Percentiles rank a stretch among this genome's conserved stretches.
These are phyloP conservation scores for Plasmodium billcollinsi DNA, from an alignment of 169 alveolate genomes.

Conservation along the genomic window DNA sequence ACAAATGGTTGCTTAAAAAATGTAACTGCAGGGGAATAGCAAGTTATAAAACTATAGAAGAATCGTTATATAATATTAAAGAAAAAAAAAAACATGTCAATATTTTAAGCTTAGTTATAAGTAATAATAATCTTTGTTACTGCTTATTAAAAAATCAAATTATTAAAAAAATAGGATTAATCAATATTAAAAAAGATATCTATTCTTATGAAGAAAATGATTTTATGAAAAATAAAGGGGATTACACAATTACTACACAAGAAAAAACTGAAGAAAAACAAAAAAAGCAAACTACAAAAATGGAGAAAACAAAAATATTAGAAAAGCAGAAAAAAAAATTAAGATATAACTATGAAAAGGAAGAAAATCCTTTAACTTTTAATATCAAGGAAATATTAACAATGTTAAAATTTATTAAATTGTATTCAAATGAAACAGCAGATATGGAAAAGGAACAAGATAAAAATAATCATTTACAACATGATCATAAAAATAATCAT, in stretches of 20 bases:
- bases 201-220: slow-evolving; percentile 34
- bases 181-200: slow-evolving; percentile 63
- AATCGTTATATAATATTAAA: slow-evolving; percentile 27
- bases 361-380: slow-evolving; percentile 53
- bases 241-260: too few relatives aligned
- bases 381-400: slow-evolving; percentile 63
- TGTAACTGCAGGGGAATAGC: neutral
- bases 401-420: slow-evolving; percentile 41
- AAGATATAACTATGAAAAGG: slow-evolving; percentile 49
- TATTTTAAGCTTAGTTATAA: slow-evolving; percentile 54
- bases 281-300: neutral
- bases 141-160: slow-evolving; percentile 60
- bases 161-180: slow-evolving; percentile 72
- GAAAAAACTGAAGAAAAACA: too few relatives aligned
- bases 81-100: slow-evolving; percentile 34
- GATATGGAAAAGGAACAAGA: neutral
- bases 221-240: too few relatives aligned
- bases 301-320: slow-evolving; percentile 2
- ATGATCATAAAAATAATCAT: neutral
- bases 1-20: slow-evolving; percentile 45
- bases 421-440: slow-evolving; percentile 27
- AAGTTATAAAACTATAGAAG: slow-evolving; percentile 26
- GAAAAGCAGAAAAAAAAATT: slow-evolving; percentile 4
- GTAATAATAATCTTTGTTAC: slow-evolving; percentile 70
- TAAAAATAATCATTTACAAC: neutral